Conservation (phyloP, 257 asterid genomes). For the Solanum pimpinellifolium region DNA sequence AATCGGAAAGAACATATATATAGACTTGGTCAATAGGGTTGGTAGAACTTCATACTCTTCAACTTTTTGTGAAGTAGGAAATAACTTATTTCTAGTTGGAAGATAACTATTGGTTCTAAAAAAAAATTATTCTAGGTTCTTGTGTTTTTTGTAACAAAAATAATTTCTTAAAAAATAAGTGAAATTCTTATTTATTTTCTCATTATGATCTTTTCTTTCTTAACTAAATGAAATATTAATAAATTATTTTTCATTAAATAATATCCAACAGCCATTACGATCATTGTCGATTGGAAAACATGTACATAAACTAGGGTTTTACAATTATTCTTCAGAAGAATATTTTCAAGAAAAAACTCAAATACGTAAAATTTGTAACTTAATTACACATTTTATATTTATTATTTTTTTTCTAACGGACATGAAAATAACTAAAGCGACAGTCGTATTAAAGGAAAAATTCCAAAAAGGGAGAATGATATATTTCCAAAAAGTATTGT, state of each 20-base stretch:
- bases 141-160: too few species aligned
- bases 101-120: not conserved
- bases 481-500: not conserved
- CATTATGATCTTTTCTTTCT: too few species aligned
- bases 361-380: not conserved
- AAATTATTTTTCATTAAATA: too few species aligned
- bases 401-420: too few species aligned
- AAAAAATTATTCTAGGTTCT: too few species aligned
- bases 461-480: not conserved
- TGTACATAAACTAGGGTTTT: too few species aligned
- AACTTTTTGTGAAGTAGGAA: not conserved
- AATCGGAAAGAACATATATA: not conserved
- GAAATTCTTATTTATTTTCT: too few species aligned
- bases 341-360: too few species aligned
- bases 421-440: not conserved
- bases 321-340: not conserved
- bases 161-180: too few species aligned
- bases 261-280: fast-evolving
- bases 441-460: not conserved
- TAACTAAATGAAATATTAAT: not conserved
- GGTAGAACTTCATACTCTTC: not conserved
- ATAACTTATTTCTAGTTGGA: not conserved
- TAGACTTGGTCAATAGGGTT: not conserved
- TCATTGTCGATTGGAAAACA: fast-evolving
- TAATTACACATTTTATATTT: too few species aligned